These are phyloP conservation scores for Neoboletus magnificus DNA, from an alignment of 768 basidiomycete genomes.

Conservation along the genomic window DNA sequence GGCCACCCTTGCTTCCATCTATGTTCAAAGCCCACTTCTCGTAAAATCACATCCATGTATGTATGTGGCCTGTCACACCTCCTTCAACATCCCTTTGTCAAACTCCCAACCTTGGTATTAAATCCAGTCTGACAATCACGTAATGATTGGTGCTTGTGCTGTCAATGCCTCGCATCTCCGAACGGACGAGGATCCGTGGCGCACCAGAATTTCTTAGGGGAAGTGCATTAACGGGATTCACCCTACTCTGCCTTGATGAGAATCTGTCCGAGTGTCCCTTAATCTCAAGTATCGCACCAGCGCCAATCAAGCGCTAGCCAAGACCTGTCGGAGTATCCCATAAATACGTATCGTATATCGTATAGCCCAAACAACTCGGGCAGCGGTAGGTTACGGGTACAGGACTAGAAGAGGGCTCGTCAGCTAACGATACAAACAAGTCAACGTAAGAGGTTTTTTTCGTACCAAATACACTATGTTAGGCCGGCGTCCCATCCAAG, in stretches of 20 bases:
- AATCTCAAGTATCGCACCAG: not conserved
- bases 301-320: not conserved
- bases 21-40: not conserved
- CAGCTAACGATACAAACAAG: conserved; percentile 31
- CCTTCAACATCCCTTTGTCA: not conserved
- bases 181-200: conserved; percentile 7
- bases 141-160: not conserved
- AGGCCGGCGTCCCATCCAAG: conserved; percentile 21
- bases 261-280: not conserved
- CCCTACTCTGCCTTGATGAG: not conserved
- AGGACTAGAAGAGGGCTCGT: conserved; percentile 25
- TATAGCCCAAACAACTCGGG: conserved; percentile 18
- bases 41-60: not conserved
- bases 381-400: conserved; percentile 33
- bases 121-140: not conserved
- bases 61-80: not conserved
- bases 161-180: not conserved
- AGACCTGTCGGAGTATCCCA: not conserved
- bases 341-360: conserved; percentile 30
- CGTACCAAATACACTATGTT: conserved; percentile 40
- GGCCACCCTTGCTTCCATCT: not conserved
- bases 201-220: not conserved
- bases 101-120: not conserved
- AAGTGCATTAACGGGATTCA: not conserved
- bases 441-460: conserved; percentile 7